Base-by-base conservation (phyloP, 192 early-diverging fungal genomes). In the Rhizophagus clarus region DNA sequence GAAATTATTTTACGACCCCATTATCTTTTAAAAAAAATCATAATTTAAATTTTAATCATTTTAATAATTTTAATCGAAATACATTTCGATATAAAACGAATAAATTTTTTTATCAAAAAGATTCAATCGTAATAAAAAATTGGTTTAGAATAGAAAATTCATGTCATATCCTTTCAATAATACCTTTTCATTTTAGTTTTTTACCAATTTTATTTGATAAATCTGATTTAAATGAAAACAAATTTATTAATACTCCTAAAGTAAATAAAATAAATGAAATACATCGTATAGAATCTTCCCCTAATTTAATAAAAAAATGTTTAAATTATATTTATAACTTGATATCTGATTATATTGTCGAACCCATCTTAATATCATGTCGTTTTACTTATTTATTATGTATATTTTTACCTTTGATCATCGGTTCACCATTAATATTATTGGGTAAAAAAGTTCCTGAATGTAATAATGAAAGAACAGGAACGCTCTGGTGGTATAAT, bases 401-500 rank as follows among this genome's bases (percentile, higher is more conserved):
- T 2, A 80, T 93, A 56, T 94, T 97, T 84, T 68, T 90, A n/a
- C 96, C 96, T 1, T 85, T 95, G 11, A 74, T 90, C 2, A 40
- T 91, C 12, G 78, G 89, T 0, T 82, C 88, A 22, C 95, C 96
- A 0, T 73, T 83, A 0, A 84, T 91, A 56, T 89, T 87, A 49
- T 83, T 94, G 56, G 94, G 94, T 1, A 68, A 71, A 45, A 70
- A 83, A 26, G 61, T 83, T 5, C 76, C 82, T 29, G 83, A 91
- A 28, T 68, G 85, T 9, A 79, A 86, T 49, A 78, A 85, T 71
- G 93, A 93, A 64, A 84, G 85, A 10, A 73, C 87, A 8, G 91
- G 92, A 22, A 82, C 89, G 2, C 71, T 97, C 3, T 96, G 93
- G 94, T 99, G 97, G 96, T 94, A 97, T 82, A 81, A 87, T 34